These are phyloP conservation scores for Canavalia ensiformis DNA, from an alignment of 306 rosid species.

Conservation along the genomic window DNA sequence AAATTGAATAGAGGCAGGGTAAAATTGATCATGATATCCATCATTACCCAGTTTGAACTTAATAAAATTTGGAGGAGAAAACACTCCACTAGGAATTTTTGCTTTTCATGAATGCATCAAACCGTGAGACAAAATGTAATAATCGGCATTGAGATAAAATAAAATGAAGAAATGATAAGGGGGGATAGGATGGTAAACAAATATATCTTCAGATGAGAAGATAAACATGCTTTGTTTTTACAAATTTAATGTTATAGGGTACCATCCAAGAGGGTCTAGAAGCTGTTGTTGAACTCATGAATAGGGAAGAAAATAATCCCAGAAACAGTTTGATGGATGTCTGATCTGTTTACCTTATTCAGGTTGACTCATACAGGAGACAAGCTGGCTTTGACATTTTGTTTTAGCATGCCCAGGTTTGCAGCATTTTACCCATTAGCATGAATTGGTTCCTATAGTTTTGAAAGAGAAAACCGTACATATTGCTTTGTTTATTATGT, in stretches of 20 bases:
- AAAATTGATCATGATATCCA: background rate
- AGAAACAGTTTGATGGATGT: background rate
- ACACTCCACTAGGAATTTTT: background rate
- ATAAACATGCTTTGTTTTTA: background rate
- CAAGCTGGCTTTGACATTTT: background rate
- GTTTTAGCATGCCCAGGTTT: background rate
- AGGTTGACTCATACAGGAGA: background rate
- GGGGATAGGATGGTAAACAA: background rate
- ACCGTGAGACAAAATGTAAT: background rate
- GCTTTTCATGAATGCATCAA: background rate
- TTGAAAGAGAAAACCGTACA: background rate
- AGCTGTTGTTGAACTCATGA: background rate
- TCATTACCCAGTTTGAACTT: background rate
- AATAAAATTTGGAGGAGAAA: background rate
- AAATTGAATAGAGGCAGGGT: background rate
- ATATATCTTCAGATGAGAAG: constrained; percentile 4
- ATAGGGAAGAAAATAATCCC: background rate
- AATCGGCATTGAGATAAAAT: background rate
- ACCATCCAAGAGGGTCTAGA: background rate
- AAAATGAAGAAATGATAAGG: background rate
- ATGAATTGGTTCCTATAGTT: background rate
- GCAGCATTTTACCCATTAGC: background rate
- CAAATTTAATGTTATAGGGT: background rate
- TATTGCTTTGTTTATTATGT: background rate
- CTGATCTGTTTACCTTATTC: background rate